Conservation (phyloP, 305 asterid species). For the Fraxinus greggii region DNA sequence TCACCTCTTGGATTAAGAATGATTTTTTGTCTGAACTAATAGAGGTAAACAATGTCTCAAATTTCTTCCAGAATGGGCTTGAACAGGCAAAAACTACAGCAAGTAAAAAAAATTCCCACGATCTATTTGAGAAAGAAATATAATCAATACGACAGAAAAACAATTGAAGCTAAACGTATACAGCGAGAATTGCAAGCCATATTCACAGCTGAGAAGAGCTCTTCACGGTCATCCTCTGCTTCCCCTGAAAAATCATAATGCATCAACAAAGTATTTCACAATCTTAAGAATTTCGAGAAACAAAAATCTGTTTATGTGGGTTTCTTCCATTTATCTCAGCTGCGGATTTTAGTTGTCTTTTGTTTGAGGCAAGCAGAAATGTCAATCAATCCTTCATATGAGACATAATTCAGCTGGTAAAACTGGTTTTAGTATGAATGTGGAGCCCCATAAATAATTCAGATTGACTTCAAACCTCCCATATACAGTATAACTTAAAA, state of each 20-base stretch:
- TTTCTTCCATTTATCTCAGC: constrained; percentile 2
- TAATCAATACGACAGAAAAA: not conserved
- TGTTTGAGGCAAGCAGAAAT: not conserved
- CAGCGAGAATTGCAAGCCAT: constrained; percentile 63
- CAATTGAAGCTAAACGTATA: constrained; percentile 34
- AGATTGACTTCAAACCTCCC: not conserved
- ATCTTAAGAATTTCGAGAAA: constrained; percentile 9
- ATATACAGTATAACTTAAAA: not conserved
- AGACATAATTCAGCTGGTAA: not conserved
- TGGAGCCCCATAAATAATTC: not conserved
- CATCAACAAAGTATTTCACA: constrained; percentile 13
- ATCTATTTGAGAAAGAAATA: constrained; percentile 12
- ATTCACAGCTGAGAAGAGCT: constrained; percentile 71
- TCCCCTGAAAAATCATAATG: constrained; percentile 58
- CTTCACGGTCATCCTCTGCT: constrained; percentile 87
- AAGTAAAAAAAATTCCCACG: constrained; percentile 15
- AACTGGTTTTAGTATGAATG: not conserved
- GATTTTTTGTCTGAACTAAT: constrained; percentile 61
- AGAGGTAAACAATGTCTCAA: constrained; percentile 67
- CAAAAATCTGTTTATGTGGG: not conserved
- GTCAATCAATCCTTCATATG: not conserved
- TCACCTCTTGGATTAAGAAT: constrained; percentile 67
- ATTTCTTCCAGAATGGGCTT: constrained; percentile 75
- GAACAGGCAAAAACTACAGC: constrained; percentile 72
- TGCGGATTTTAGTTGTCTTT: not conserved